Conservation (phyloP, 148 eudicot species). For the Dianthus caryophyllus region DNA sequence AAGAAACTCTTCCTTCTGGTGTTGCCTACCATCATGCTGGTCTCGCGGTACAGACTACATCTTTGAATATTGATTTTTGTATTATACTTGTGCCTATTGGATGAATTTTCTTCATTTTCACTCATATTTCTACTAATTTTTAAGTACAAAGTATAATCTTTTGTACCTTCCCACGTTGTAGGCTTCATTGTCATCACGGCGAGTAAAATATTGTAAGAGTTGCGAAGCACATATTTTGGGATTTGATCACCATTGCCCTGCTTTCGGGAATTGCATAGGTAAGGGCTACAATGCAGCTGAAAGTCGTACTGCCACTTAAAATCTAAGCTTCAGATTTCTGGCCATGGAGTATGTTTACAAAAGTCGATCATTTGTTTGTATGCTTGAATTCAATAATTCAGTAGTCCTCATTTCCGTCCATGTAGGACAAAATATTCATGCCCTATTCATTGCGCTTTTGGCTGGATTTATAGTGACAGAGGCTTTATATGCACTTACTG, state of each 20-base stretch:
- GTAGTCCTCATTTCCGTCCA: slow-evolving; percentile 8
- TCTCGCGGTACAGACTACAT: slow-evolving; percentile 59
- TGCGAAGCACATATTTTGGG: slow-evolving; percentile 66
- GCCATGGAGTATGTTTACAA: neutral
- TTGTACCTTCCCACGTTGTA: slow-evolving; percentile 20
- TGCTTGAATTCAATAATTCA: slow-evolving; percentile 3
- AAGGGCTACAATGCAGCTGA: slow-evolving; percentile 11
- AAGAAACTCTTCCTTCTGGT: slow-evolving; percentile 87
- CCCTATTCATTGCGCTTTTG: slow-evolving; percentile 51
- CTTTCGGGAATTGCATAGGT: slow-evolving; percentile 93
- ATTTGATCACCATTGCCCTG: slow-evolving; percentile 92
- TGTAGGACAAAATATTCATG: slow-evolving; percentile 58
- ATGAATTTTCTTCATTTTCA: too few species aligned
- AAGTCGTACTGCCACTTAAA: neutral
- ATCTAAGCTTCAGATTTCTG: neutral
- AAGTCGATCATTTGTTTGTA: neutral
- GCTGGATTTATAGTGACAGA: slow-evolving; percentile 50
- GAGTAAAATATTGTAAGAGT: slow-evolving; percentile 60
- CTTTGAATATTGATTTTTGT: neutral
- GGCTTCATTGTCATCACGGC: slow-evolving; percentile 35
- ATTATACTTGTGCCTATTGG: neutral
- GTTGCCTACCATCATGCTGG: slow-evolving; percentile 99
- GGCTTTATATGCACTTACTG: slow-evolving; percentile 41
- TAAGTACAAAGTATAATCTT: slow-evolving; percentile 8
- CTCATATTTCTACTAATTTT: too few species aligned